Evolutionary conservation across 75 land plant species (phyloP).

Genomic region (Cupressus sempervirens): DNA sequence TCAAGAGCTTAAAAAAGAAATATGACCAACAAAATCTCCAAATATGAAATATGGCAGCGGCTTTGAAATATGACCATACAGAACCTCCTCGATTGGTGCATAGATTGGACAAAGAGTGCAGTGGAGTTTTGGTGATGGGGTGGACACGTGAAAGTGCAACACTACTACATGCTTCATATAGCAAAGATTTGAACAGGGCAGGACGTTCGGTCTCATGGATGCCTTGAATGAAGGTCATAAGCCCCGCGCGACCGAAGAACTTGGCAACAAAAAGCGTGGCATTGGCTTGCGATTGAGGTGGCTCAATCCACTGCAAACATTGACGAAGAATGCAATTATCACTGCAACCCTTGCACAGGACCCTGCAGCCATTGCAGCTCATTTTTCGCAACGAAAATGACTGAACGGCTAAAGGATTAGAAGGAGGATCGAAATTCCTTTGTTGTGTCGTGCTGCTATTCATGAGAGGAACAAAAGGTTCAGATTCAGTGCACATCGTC

Average conservation of each 20-base stretch:
- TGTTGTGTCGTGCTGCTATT: not conserved
- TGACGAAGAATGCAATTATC: conserved; percentile 37
- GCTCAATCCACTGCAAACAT: conserved; percentile 40
- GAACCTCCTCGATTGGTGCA: no score
- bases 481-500: not conserved
- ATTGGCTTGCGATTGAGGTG: conserved; percentile 31
- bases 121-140: conserved; percentile 81
- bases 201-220: conserved; percentile 26
- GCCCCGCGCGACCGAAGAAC: conserved; percentile 48
- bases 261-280: conserved; percentile 51
- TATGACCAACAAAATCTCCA: no score
- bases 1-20: no score
- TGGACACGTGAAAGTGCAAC: conserved; percentile 67
- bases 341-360: conserved; percentile 47
- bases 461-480: not conserved
- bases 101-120: conserved; percentile 86
- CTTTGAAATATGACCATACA: no score
- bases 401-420: not conserved
- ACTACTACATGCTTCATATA: conserved; percentile 78
- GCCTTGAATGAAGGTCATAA: conserved; percentile 33
- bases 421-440: not conserved
- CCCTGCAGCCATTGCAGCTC: conserved; percentile 55
- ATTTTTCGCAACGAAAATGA: conserved; percentile 15
- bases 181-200: conserved; percentile 74
- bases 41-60: no score